Percentiles rank a stretch among this genome's conserved stretches.
Conservation (phyloP, 208 protist genomes). For the Crithidia mellificae region DNA sequence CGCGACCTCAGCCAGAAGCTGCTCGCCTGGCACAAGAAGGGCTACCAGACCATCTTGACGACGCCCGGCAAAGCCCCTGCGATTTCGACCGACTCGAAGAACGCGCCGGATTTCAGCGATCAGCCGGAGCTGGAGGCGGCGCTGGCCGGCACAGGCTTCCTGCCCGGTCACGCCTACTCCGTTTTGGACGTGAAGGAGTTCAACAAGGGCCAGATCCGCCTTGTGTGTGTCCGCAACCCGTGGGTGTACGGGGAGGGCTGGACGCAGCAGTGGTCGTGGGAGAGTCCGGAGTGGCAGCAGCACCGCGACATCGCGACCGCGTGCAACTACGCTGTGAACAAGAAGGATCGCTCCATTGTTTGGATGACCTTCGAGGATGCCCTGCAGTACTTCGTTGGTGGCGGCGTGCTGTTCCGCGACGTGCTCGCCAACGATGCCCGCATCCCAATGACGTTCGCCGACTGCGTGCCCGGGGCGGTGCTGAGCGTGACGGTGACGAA, state of each 20-base stretch:
- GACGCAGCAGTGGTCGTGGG: conserved; percentile 68
- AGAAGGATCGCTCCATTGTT: conserved; percentile 58
- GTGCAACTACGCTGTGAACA: conserved; percentile 41
- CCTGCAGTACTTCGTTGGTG: conserved; percentile 66
- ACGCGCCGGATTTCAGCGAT: conserved; percentile 51
- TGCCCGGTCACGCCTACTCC: conserved; percentile 64
- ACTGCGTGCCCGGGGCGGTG: conserved; percentile 65
- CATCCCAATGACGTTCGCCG: conserved; percentile 73
- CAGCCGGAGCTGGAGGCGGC: conserved; percentile 51
- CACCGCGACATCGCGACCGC: conserved; percentile 43
- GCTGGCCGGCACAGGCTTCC: conserved; percentile 35
- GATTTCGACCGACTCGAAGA: conserved; percentile 46
- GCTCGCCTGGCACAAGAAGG: conserved; percentile 37
- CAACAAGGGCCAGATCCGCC: conserved; percentile 45
- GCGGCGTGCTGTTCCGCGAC: conserved; percentile 81
- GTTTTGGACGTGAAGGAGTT: conserved; percentile 67
- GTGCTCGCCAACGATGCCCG: conserved; percentile 76
- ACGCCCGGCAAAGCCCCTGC: conserved; percentile 58
- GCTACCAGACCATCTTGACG: conserved; percentile 64
- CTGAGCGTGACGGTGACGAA: conserved; percentile 61
- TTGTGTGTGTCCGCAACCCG: conserved; percentile 75
- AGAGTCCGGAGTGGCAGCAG: conserved; percentile 63
- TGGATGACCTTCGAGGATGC: conserved; percentile 84
- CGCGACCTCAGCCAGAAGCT: conserved; percentile 62
- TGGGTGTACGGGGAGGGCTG: conserved; percentile 51